Evolutionary conservation across 345 rosid genomes (phyloP), one percentile per base, ranked within the genome.

Genomic region (Hibiscus syriacus): DNA sequence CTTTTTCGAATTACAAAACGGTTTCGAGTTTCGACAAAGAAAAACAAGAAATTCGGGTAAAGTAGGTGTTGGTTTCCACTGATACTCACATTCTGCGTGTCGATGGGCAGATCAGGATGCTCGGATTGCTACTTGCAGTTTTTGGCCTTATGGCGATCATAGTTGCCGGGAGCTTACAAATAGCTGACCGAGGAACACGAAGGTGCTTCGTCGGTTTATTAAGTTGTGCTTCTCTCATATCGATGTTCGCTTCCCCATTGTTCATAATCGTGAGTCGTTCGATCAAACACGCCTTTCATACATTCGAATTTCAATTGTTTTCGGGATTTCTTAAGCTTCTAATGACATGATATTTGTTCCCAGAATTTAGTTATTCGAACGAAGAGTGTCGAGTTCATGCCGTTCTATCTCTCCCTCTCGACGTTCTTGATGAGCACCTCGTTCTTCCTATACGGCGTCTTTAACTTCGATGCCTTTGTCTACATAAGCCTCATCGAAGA

Each of bases 221-320:
- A 78, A 90, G 96, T 50, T 71, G 84, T 49, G 79, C 63, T 74
- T 79, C 92, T 82, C 95, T 90, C 67, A 78, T 90, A 55, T 87
- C 91, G 20, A 92, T 92, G 98, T 88, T 85, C 64, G 98, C 95
- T 6, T 92, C 98, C 13, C 98, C 98, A 0, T 79, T 92, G 82
- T 82, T 90, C 76, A 80, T 92, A 70, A 88, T 92, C 25, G 98
- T 92, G 78, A 83, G 98, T 79, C 19, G n/a, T 5, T 48, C 19
- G 17, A 13, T 43, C 48, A 39, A 32, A 5, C 6, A 50, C 53
- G 5, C 22, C 5, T 46, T 48, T 53, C 59, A 25, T 25, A 8
- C 30, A 45, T 45, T 45, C n/a, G n/a, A n/a, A n/a, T n/a, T n/a
- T n/a, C 19, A 3, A 4, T 45, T 45, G 49, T 45, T 14, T 16